These are phyloP conservation scores for Miscanthus lutarioriparius DNA, from an alignment of 176 grass and related monocot species.

Conservation along the genomic window DNA sequence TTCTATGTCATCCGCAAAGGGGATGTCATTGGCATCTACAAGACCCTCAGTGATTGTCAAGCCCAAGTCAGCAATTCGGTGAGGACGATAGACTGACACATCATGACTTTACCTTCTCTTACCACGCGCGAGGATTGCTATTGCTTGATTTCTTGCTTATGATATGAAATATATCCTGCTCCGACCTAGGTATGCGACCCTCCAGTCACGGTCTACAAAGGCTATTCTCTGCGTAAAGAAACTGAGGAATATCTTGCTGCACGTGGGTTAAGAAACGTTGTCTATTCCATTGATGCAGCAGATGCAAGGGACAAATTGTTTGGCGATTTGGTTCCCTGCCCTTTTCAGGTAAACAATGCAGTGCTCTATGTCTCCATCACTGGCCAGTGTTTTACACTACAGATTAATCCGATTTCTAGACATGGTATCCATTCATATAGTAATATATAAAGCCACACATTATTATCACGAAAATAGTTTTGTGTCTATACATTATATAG, in stretches of 20 bases:
- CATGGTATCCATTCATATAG: neutral
- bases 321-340: conserved; percentile 65
- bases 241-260: conserved; percentile 64
- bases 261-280: conserved; percentile 54
- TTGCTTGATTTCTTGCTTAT: neutral
- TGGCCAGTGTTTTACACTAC: neutral
- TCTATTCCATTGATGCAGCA: conserved; percentile 57
- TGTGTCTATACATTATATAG: neutral
- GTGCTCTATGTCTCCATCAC: neutral
- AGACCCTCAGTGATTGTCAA: conserved; percentile 67
- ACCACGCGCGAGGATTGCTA: neutral
- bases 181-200: conserved; percentile 50
- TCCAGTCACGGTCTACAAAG: conserved; percentile 67
- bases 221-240: conserved; percentile 67
- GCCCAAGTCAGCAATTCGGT: conserved; percentile 76
- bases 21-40: conserved; percentile 56
- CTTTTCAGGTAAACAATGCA: conserved; percentile 58
- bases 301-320: conserved; percentile 71
- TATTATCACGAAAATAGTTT: neutral
- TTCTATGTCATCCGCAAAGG: conserved; percentile 85
- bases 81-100: neutral
- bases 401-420: neutral
- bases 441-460: neutral
- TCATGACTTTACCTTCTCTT: neutral
- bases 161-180: neutral